Evolutionary conservation across 257 asterid genomes (phyloP), one percentile per base, ranked within the genome.

Genomic region (Lithospermum erythrorhizon): DNA sequence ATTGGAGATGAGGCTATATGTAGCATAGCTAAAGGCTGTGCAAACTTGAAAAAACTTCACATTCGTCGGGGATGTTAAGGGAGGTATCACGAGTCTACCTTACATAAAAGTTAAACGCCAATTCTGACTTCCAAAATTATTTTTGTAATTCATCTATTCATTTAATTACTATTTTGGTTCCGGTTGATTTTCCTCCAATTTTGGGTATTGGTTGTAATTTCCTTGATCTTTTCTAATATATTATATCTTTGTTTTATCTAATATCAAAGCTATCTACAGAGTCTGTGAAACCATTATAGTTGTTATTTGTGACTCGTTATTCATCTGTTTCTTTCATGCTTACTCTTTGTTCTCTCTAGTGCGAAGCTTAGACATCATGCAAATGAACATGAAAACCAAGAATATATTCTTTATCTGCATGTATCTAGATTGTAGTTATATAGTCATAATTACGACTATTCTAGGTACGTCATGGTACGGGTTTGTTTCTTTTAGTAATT

Each of bases 31-130:
- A 75, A 53, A 63, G 96, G 97, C 48, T 90, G 97, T 72, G 75
- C 68, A 69, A 75, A 83, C 77, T 77, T 90, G 75, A 85, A 59
- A 81, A 90, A 78, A 81, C 95, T 90, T 57, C 94, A 87, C 70
- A 87, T 90, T 67, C 94, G 94, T 59, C 82, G 94, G n/a, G n/a
- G n/a, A 64, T 90, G 97, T 74, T 87, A 87, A 68, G n/a, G n/a
- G 95, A 87, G 96, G 97, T 86, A 59, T 65, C 68, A 57, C 66
- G 52, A 54, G 19, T 24, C 49, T n/a, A n/a, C n/a, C n/a, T n/a
- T n/a, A n/a, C n/a, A n/a, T n/a, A n/a, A n/a, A n/a, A n/a, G n/a
- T n/a, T n/a, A n/a, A n/a, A n/a, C n/a, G n/a, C n/a, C n/a, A n/a
- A n/a, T n/a, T n/a, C n/a, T 41, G 49, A 41, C 14, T 18, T 41